Conservation (phyloP, 169 alveolate genomes). For the Blepharisma undulans region DNA sequence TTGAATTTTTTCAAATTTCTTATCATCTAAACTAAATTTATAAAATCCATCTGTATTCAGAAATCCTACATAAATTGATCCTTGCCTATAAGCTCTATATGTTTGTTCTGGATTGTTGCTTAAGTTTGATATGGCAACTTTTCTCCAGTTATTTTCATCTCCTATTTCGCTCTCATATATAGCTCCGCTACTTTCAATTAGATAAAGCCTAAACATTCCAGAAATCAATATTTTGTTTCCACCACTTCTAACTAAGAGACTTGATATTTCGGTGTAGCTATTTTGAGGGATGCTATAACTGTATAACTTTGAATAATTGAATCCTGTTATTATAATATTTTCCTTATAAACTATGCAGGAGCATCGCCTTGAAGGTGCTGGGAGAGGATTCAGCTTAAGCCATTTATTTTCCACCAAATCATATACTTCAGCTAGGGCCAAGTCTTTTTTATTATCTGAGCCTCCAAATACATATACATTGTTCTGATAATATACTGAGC, state of each 20-base stretch:
- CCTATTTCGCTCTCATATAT: not conserved
- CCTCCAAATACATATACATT: not conserved
- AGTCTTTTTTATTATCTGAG: not conserved
- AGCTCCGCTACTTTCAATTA: not conserved
- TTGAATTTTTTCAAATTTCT: not conserved
- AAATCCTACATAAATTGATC: not conserved
- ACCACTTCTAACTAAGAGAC: not conserved
- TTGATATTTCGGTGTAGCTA: not conserved
- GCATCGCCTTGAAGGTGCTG: not conserved
- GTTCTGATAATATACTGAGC: not conserved
- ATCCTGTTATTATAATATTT: not conserved
- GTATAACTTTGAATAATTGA: not conserved
- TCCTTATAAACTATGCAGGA: not conserved
- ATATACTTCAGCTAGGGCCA: not conserved
- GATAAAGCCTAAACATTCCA: not conserved
- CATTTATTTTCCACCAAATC: not conserved
- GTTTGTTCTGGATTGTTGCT: not conserved
- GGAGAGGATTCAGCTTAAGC: not conserved
- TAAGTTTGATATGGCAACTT: not conserved
- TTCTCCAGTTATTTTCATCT: not conserved
- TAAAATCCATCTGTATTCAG: not conserved
- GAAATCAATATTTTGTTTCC: not conserved
- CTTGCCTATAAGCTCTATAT: not conserved
- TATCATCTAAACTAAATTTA: not conserved
- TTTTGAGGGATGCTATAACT: not conserved